A percentile compares a stretch with the other conserved stretches of the same genome.
Conservation (phyloP, 2,329 filamentous ascomycete genomes). For the Nemania serpens region DNA sequence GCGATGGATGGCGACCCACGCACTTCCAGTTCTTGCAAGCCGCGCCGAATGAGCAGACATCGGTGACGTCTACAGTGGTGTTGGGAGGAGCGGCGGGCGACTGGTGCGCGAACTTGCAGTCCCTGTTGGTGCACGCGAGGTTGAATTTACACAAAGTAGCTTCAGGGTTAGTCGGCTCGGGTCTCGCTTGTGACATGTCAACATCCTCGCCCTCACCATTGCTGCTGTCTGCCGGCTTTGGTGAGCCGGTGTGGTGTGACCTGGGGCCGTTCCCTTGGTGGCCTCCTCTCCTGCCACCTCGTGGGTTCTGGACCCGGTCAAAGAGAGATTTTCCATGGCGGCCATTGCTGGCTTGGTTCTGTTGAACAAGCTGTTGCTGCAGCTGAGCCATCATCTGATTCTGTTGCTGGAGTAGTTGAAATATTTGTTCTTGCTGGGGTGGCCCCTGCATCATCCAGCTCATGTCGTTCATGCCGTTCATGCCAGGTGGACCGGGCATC, state of each 20-base stretch:
- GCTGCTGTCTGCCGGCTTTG: constrained; percentile 43
- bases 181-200: constrained; percentile 62
- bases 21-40: constrained; percentile 98
- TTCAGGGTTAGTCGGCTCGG: constrained; percentile 60
- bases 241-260: constrained; percentile 40
- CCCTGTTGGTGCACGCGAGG: constrained; percentile 81
- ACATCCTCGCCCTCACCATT: constrained; percentile 61
- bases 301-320: constrained; percentile 69
- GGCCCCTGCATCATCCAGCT: constrained; percentile 55
- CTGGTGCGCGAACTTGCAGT: constrained; percentile 93
- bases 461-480: constrained; percentile 49
- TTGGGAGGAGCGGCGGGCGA: constrained; percentile 85
- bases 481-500: constrained; percentile 45
- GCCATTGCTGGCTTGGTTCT: constrained; percentile 50
- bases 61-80: constrained; percentile 75
- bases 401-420: constrained; percentile 83
- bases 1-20: constrained; percentile 87
- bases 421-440: constrained; percentile 74
- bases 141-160: constrained; percentile 88
- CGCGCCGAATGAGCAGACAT: constrained; percentile 81
- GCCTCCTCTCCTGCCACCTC: constrained; percentile 55
- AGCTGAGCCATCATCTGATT: constrained; percentile 83
- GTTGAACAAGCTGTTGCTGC: constrained; percentile 65
- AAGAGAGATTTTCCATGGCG: constrained; percentile 67
- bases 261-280: constrained; percentile 49